phyloP scores from a whole-genome alignment of 2,329 filamentous ascomycete genomes.

The Aspergillus sp. region DNA sequence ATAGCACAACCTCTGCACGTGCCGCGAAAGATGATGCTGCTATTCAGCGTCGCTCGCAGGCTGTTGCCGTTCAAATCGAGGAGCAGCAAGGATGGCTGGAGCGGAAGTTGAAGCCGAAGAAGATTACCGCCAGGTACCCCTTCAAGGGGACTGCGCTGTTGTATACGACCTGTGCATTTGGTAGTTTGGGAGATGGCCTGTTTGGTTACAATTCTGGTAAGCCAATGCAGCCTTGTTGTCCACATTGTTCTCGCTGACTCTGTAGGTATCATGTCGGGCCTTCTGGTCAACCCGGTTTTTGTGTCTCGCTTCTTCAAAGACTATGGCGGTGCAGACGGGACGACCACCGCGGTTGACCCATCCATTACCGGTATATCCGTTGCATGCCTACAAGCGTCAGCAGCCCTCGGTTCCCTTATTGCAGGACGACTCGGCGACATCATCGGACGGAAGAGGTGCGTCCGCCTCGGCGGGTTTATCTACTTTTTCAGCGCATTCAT shows the following conservation, averaged over 20 bases:
- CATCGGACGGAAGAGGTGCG: slow-evolving; percentile 42
- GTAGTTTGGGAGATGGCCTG: slow-evolving; percentile 46
- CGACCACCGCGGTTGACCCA: slow-evolving; percentile 33
- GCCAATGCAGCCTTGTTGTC: not conserved
- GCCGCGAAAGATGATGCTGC: slow-evolving; percentile 20
- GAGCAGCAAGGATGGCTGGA: slow-evolving; percentile 39
- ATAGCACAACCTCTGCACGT: slow-evolving; percentile 2
- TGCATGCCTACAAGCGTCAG: slow-evolving; percentile 42
- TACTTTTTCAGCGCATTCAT: slow-evolving; percentile 45
- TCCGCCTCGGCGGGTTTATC: slow-evolving; percentile 42
- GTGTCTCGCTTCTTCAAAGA: slow-evolving; percentile 46
- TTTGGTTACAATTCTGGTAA: slow-evolving; percentile 50
- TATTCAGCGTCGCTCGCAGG: slow-evolving; percentile 28
- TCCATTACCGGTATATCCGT: slow-evolving; percentile 46
- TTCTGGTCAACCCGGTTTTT: slow-evolving; percentile 47
- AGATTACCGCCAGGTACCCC: slow-evolving; percentile 42
- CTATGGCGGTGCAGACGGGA: slow-evolving; percentile 43
- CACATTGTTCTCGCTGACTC: not conserved
- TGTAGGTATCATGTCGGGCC: slow-evolving; percentile 47
- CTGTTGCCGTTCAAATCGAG: slow-evolving; percentile 29
- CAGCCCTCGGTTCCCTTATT: slow-evolving; percentile 40
- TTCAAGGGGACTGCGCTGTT: slow-evolving; percentile 42
- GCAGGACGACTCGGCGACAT: slow-evolving; percentile 43
- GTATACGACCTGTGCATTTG: slow-evolving; percentile 47
- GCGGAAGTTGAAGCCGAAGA: slow-evolving; percentile 42